phyloP scores from a whole-genome alignment of 352 stramenopile species.

The Peronospora destructor region DNA sequence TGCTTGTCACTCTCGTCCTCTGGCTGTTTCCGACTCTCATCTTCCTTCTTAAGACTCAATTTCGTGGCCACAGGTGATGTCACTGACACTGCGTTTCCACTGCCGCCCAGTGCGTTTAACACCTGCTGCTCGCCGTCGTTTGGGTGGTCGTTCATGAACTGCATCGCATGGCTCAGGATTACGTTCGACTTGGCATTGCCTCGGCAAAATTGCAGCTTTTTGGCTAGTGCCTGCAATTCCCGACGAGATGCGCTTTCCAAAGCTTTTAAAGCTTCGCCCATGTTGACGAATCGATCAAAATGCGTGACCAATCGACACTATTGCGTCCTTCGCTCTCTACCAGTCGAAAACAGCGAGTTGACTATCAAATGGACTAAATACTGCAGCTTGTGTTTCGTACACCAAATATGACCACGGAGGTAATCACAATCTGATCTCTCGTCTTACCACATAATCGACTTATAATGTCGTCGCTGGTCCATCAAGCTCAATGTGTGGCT shows the following conservation, averaged over 20 bases:
- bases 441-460: neutral
- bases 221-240: conserved; percentile 56
- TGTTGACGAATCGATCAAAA: neutral
- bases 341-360: conserved; percentile 5
- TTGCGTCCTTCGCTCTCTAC: conserved; percentile 21
- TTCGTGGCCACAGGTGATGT: conserved; percentile 15
- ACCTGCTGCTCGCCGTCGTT: conserved; percentile 37
- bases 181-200: conserved; percentile 66
- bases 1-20: no score
- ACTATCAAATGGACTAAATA: conserved; percentile 6
- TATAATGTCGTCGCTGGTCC: conserved; percentile 7
- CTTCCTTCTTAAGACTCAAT: neutral
- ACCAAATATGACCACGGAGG: conserved; percentile 11
- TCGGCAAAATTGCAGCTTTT: conserved; percentile 54
- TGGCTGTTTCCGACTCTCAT: no score
- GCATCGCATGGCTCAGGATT: conserved; percentile 39
- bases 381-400: conserved; percentile 4
- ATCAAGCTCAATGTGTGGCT: conserved; percentile 1
- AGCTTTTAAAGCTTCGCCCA: conserved; percentile 22
- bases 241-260: conserved; percentile 44
- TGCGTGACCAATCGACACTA: neutral
- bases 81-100: conserved; percentile 7
- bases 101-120: conserved; percentile 19
- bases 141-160: conserved; percentile 36
- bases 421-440: neutral